Evolutionary conservation across 2,329 filamentous ascomycete species (phyloP).

Genomic region (Nigrograna mackinnonii): DNA sequence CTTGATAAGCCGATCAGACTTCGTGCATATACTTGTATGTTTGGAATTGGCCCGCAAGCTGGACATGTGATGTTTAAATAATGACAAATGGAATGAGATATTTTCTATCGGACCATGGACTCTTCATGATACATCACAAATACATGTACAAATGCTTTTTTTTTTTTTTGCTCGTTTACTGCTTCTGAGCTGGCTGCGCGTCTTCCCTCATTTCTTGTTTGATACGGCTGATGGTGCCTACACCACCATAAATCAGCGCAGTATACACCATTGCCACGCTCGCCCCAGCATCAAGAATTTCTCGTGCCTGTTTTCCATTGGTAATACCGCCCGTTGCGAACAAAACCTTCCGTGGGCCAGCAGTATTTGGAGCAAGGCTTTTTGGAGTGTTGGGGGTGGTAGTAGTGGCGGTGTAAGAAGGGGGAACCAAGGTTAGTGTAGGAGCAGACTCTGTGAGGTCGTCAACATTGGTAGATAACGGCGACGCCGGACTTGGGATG

Average conservation of each 20-base stretch:
- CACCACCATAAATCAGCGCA: constrained; percentile 66
- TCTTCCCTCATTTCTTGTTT: constrained; percentile 55
- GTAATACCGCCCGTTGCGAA: constrained; percentile 95
- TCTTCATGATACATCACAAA: too few relatives aligned
- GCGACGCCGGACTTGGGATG: constrained; percentile 18
- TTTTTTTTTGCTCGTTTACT: too few relatives aligned
- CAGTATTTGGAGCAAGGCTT: constrained; percentile 21
- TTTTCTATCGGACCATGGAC: too few relatives aligned
- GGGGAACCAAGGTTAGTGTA: constrained; percentile 14
- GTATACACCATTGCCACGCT: constrained; percentile 94
- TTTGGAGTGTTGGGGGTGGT: constrained; percentile 3
- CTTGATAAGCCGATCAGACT: too few relatives aligned
- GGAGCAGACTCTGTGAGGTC: constrained; percentile 33
- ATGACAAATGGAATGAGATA: too few relatives aligned
- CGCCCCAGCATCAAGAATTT: constrained; percentile 85
- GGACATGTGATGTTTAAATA: too few relatives aligned
- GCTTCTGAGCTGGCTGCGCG: too few relatives aligned
- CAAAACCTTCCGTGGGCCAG: constrained; percentile 68
- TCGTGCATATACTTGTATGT: too few relatives aligned
- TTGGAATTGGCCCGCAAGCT: too few relatives aligned
- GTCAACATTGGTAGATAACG: constrained; percentile 28
- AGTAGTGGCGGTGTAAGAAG: not conserved
- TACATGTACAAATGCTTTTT: too few relatives aligned
- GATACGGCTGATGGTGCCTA: constrained; percentile 61
- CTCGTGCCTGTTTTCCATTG: constrained; percentile 79